Conservation (phyloP, 169 alveolate genomes). For the Plasmodium malariae region DNA sequence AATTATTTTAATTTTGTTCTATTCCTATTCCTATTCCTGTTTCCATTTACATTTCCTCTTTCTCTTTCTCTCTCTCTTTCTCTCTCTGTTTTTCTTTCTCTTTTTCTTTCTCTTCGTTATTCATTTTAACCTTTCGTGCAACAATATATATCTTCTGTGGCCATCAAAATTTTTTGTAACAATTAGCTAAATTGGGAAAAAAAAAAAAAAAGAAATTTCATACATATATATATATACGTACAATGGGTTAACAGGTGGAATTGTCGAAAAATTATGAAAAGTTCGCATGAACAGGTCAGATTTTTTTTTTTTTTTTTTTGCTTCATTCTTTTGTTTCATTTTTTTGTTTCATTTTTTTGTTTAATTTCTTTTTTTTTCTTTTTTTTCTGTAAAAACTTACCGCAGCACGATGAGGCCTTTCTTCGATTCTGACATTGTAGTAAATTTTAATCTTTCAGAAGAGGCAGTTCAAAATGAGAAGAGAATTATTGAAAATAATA, state of each 20-base stretch:
- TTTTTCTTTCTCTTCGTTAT: too few species aligned
- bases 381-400: neutral
- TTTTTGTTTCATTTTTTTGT: neutral
- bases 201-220: neutral
- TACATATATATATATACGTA: too few species aligned
- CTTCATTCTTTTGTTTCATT: neutral
- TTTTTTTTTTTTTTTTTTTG: conserved; percentile 27
- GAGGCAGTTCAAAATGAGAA: conserved; percentile 68
- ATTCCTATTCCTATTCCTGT: neutral
- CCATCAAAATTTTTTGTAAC: too few species aligned
- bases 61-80: neutral
- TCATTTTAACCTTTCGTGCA: too few species aligned
- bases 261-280: too few species aligned
- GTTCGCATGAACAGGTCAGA: conserved; percentile 11
- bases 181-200: neutral
- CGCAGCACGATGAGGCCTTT: conserved; percentile 43
- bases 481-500: conserved; percentile 52
- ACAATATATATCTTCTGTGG: too few species aligned
- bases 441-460: conserved; percentile 66
- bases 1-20: neutral
- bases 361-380: conserved; percentile 5
- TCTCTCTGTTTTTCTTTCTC: too few species aligned
- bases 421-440: conserved; percentile 74
- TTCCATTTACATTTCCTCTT: neutral
- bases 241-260: too few species aligned